Base-by-base conservation (phyloP, 2,329 filamentous ascomycete species). In the Penicillium sp. region DNA sequence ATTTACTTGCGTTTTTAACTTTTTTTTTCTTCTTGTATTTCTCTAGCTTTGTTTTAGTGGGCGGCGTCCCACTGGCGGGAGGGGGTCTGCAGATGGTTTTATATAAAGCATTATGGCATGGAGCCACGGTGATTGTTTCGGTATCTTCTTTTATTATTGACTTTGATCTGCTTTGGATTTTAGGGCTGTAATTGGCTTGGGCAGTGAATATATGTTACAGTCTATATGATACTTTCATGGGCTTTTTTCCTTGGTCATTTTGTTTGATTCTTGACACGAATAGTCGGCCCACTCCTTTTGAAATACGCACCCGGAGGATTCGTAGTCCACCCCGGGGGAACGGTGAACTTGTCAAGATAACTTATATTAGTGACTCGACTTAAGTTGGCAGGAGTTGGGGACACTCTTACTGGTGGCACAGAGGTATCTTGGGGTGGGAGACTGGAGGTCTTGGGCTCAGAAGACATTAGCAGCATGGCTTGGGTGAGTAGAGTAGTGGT, bases 91-190 rank as follows among this genome's bases (percentile, higher is more conserved):
- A 54, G 43, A 57, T 55, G 60, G 63, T 48, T 44, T 58, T 41
- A 60, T 61, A 55, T 33, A 57, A 63, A 64, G 66, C 69, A 72
- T 72, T 48, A 59, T 59, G 66, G 58, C 53, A 63, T 55, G 68
- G 68, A 67, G 68, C 66, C 59, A 60, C 35, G 63, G 66, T 61
- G 65, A 64, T 60, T 57, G 45, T 62, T 59, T 45, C 48, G 49
- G 53, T 57, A 48, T 64, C 35, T 55, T 49, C 23, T 49, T 50
- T 49, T 42, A 12, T 59, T 53, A 43, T n/a, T 66, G 49, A 23
- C 41, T 53, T 56, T 52, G 10, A 47, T 50, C 58, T 56, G 45
- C 59, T 57, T 58, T 61, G 25, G 58, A 48, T 43, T 38, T 43
- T 38, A 25, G 53, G 42, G 23, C 19, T 65, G 55, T 61, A 53